These are phyloP conservation scores for Malus hybrid DNA, from an alignment of 331 rosid genomes.

Conservation along the genomic window DNA sequence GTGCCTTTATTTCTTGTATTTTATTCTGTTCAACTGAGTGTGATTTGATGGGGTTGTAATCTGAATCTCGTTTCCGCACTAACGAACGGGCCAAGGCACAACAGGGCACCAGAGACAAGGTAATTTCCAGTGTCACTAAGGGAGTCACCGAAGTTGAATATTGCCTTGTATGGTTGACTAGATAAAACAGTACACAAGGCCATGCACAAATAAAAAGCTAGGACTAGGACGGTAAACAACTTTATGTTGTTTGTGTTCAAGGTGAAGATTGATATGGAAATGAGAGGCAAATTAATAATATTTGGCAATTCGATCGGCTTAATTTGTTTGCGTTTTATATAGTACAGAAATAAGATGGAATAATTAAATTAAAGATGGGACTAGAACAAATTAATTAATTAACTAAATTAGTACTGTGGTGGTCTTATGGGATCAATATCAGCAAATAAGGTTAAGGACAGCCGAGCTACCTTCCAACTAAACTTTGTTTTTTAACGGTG, in stretches of 20 bases:
- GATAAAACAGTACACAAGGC: not conserved
- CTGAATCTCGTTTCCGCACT: no score
- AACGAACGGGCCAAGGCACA: no score
- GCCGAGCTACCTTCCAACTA: not conserved
- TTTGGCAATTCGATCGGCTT: not conserved
- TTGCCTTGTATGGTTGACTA: slow-evolving; percentile 1
- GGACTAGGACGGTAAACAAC: not conserved
- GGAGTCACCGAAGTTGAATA: slow-evolving; percentile 39
- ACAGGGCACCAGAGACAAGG: slow-evolving; percentile 31
- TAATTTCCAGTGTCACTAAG: slow-evolving; percentile 73
- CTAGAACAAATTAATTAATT: no score
- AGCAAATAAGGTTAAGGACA: not conserved
- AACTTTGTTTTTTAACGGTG: not conserved
- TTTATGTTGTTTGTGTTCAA: not conserved
- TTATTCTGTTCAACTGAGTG: no score
- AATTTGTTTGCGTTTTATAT: not conserved
- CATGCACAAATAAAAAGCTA: not conserved
- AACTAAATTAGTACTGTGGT: not conserved
- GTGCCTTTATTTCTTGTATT: no score
- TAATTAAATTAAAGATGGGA: not conserved
- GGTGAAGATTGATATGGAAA: not conserved
- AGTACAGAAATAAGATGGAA: not conserved
- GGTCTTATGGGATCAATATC: not conserved
- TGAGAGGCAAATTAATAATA: not conserved
- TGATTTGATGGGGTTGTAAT: no score